A percentile compares a stretch with the other conserved stretches of the same genome.
Conservation (phyloP, 2,329 filamentous ascomycete genomes). For the Trichoderma koningii region DNA sequence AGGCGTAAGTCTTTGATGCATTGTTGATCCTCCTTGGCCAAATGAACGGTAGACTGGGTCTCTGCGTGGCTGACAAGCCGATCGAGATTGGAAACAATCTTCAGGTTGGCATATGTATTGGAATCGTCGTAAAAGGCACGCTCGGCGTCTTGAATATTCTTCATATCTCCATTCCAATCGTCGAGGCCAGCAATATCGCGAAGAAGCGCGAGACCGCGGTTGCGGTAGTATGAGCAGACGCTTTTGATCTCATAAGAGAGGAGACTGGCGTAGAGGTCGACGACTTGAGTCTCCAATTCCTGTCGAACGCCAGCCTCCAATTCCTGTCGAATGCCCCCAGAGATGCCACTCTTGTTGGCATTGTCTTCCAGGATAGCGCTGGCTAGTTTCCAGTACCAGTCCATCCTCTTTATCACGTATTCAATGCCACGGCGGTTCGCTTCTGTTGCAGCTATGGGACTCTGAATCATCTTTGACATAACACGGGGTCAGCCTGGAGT, state of each 20-base stretch:
- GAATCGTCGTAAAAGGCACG: conserved; percentile 26
- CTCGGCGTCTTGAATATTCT: conserved; percentile 37
- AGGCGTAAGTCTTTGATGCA: conserved; percentile 32
- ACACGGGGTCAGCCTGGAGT: conserved; percentile 6
- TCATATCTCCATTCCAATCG: conserved; percentile 40
- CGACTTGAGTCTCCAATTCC: conserved; percentile 35
- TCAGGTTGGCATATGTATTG: conserved; percentile 25
- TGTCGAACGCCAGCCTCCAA: conserved; percentile 32
- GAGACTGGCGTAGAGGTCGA: conserved; percentile 43
- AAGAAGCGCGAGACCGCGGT: conserved; percentile 36
- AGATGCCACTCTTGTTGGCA: conserved; percentile 3
- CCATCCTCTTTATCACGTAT: conserved; percentile 42
- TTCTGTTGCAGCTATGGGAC: conserved; percentile 34
- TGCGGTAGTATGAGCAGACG: conserved; percentile 41
- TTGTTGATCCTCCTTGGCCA: conserved; percentile 29
- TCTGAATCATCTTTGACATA: conserved; percentile 36
- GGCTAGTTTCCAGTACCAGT: conserved; percentile 43
- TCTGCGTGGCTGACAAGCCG: conserved; percentile 25
- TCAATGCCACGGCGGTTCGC: conserved; percentile 41
- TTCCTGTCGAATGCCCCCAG: conserved; percentile 28
- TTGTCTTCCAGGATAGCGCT: conserved; percentile 35
- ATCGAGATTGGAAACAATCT: conserved; percentile 25
- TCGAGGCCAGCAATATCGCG: conserved; percentile 38
- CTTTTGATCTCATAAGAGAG: conserved; percentile 47
- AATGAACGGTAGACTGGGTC: conserved; percentile 17